Base-by-base conservation (phyloP, 495 filamentous ascomycete genomes). In the Cenococcum geophilum region DNA sequence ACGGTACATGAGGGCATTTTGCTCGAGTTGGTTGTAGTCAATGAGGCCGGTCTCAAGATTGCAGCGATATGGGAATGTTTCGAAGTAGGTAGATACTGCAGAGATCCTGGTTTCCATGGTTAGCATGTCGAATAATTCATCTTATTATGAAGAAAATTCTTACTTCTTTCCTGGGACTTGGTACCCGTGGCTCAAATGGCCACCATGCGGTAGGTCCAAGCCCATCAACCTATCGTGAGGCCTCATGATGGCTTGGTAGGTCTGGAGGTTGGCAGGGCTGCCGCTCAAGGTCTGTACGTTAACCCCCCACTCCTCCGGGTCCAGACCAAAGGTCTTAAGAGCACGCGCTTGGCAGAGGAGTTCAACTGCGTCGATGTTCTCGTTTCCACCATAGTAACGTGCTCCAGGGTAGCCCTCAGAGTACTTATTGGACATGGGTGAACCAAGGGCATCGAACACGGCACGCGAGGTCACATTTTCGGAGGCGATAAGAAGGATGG, bases 371-470 rank as follows among this genome's bases (percentile, higher is more conserved):
- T 99, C 93, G 62, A 99, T 99, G 81, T 96, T 90, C 80, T 99
- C 85, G 79, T 97, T 99, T 68, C 93, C 93, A 75, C 95, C 95
- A 74, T 99, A 99, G 83, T 99, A 99, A 74, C 93, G 87, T 51
- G 95, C 93, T 70, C 93, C 93, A 70, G 95, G 95, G 77, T 96
- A 96, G 68, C 93, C 93, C 80, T 99, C 93, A 3, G 90, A 95
- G 83, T 99, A 99, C 80, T 99, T 99, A 84, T 99, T 92, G 71
- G 87, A 91, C 89, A 92, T 92, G 70, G 88, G 87, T 42, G 89
- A 91, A 65, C 89, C 89, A 54, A 93, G 83, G 65, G 89, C 89
- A 77, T 93, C 89, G 78, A 89, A 92, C 62, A 93, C 89, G 56
- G 89, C 89, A 51, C 87, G 87, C 45, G 89, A 92, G 36, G 89